Conservation (phyloP, 306 rosid genomes). For the Casuarina equisetifolia region DNA sequence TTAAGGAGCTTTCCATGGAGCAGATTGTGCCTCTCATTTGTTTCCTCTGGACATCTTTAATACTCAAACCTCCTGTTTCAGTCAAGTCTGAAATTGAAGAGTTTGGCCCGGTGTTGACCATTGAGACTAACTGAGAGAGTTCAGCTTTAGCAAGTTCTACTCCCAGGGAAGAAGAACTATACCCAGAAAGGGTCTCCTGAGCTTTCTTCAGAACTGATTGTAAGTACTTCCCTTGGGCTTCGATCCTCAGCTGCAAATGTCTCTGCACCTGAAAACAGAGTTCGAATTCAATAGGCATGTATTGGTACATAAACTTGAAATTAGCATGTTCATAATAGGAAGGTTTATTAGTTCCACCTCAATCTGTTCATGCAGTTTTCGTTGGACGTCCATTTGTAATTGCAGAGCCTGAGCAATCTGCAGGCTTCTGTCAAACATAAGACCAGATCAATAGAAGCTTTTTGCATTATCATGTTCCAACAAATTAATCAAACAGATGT, state of each 20-base stretch:
- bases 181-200: slow-evolving; percentile 72
- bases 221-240: slow-evolving; percentile 93
- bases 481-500: slow-evolving; percentile 21
- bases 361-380: slow-evolving; percentile 74
- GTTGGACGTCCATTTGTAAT: slow-evolving; percentile 84
- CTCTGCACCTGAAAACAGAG: slow-evolving; percentile 68
- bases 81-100: slow-evolving; percentile 75
- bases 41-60: slow-evolving; percentile 40
- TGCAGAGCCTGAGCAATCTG: slow-evolving; percentile 78
- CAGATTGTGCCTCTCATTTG: slow-evolving; percentile 57
- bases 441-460: slow-evolving; percentile 36
- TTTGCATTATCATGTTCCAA: slow-evolving; percentile 24
- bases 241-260: slow-evolving; percentile 81
- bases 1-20: slow-evolving; percentile 83
- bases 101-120: slow-evolving; percentile 64
- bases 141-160: slow-evolving; percentile 71
- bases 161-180: slow-evolving; percentile 57
- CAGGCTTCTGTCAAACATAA: slow-evolving; percentile 49
- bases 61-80: slow-evolving; percentile 47
- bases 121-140: slow-evolving; percentile 70
- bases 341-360: slow-evolving; percentile 49
- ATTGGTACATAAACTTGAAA: slow-evolving; percentile 12
- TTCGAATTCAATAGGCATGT: slow-evolving; percentile 13
- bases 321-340: background rate
- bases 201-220: slow-evolving; percentile 84